These are phyloP conservation scores for Pseudoturritis turrita DNA, from an alignment of 345 rosid species.

Conservation along the genomic window DNA sequence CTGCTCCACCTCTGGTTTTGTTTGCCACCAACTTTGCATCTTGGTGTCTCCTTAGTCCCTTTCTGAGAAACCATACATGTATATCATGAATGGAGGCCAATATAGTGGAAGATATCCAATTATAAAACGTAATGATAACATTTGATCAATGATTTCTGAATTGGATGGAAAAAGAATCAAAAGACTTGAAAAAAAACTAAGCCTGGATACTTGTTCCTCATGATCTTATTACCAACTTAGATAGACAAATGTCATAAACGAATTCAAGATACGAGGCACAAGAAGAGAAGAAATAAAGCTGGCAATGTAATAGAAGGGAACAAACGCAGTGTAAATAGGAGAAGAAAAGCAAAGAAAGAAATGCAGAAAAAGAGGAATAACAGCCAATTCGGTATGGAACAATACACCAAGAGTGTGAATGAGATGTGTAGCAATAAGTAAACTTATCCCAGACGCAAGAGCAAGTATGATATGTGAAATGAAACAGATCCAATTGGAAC, in stretches of 20 bases:
- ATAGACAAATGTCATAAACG: background rate
- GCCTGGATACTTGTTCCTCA: background rate
- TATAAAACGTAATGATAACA: background rate
- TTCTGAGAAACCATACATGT: background rate
- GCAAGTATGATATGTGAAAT: background rate
- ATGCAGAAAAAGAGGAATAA: background rate
- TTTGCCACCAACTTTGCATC: conserved; percentile 27
- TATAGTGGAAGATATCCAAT: background rate
- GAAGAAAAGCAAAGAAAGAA: background rate
- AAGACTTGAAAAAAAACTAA: background rate
- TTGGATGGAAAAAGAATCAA: background rate
- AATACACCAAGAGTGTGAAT: conserved; percentile 15
- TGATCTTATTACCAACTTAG: background rate
- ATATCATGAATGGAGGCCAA: background rate
- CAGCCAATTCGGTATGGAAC: background rate
- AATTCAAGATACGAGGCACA: background rate
- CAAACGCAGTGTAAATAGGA: background rate
- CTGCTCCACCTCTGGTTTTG: conserved; percentile 51
- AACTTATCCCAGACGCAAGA: conserved; percentile 17
- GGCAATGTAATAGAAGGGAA: background rate
- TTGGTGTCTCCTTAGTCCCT: conserved; percentile 39
- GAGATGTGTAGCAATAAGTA: background rate
- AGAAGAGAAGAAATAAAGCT: background rate
- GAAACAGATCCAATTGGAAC: background rate
- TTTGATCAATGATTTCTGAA: background rate